Percentiles rank a stretch among this genome's conserved stretches.
Evolutionary conservation across 1,139 yeast genomes (phyloP).

Genomic region (Geotrichum aggregatum): DNA sequence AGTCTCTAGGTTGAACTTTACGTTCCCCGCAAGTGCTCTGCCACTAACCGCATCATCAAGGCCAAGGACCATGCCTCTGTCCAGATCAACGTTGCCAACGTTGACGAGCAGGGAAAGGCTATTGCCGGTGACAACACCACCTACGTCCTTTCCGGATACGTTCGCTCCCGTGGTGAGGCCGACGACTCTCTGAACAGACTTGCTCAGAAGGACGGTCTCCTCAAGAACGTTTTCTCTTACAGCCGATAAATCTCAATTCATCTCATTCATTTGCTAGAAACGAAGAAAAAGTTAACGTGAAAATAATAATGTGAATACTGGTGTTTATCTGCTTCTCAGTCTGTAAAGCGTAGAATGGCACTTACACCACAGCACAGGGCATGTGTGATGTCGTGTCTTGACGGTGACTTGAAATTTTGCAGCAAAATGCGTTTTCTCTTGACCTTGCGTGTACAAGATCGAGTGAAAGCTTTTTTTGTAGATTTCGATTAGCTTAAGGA

Average conservation of each 20-base stretch:
- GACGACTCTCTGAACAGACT: constrained; percentile 99
- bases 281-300: constrained; percentile 7
- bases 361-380: not conserved
- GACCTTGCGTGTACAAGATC: too few relatives aligned
- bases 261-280: constrained; percentile 11
- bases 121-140: constrained; percentile 88
- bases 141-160: constrained; percentile 95
- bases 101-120: constrained; percentile 94
- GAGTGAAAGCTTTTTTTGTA: too few relatives aligned
- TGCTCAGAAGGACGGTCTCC: constrained; percentile 97
- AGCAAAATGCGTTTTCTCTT: too few relatives aligned
- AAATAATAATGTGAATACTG: not conserved
- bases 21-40: constrained; percentile 99
- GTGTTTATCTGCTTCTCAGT: not conserved
- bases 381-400: too few relatives aligned
- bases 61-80: constrained; percentile 99
- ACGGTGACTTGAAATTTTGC: too few relatives aligned
- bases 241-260: constrained; percentile 68
- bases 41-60: constrained; percentile 99
- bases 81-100: constrained; percentile 82
- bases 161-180: constrained; percentile 88
- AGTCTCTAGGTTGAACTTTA: constrained; percentile 85
- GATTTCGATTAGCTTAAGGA: too few relatives aligned
- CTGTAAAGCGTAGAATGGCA: not conserved
- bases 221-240: constrained; percentile 98